Conservation (phyloP, 768 basidiomycete genomes). For the Trametes elegans region DNA sequence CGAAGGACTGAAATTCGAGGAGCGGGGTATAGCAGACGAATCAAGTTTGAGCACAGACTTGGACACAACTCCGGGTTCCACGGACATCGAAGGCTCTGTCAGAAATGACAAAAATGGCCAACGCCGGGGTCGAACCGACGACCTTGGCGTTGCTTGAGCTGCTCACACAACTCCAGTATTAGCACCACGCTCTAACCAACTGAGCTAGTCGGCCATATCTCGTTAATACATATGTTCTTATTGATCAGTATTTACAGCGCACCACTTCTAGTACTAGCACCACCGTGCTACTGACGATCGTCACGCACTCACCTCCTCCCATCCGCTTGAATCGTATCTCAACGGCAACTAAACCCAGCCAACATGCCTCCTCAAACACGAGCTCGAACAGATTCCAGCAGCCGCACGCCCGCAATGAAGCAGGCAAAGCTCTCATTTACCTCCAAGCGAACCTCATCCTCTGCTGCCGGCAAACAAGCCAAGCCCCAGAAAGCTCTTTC, state of each 20-base stretch:
- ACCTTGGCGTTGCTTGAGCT: slow-evolving; percentile 28
- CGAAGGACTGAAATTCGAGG: too few relatives aligned
- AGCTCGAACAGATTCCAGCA: not conserved
- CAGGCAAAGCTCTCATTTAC: slow-evolving; percentile 13
- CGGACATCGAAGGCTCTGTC: too few relatives aligned
- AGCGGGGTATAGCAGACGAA: too few relatives aligned
- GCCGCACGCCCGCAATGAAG: not conserved
- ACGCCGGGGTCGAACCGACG: slow-evolving; percentile 19
- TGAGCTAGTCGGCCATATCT: slow-evolving; percentile 77
- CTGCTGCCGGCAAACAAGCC: not conserved
- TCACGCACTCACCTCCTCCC: not conserved
- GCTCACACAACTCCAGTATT: too few relatives aligned
- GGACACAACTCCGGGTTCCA: too few relatives aligned
- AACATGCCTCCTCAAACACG: slow-evolving; percentile 9
- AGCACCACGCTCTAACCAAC: slow-evolving; percentile 93
- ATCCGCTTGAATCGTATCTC: not conserved
- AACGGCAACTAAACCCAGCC: not conserved
- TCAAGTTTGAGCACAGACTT: too few relatives aligned
- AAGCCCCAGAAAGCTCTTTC: not conserved
- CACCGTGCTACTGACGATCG: too few relatives aligned
- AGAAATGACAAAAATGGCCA: slow-evolving; percentile 8
- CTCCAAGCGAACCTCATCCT: slow-evolving; percentile 11
- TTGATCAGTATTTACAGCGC: not conserved
- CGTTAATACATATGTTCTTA: not conserved
- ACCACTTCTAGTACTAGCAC: too few relatives aligned